These are phyloP conservation scores for Marsdenia floribunda DNA, from an alignment of 257 asterid genomes.

Conservation along the genomic window DNA sequence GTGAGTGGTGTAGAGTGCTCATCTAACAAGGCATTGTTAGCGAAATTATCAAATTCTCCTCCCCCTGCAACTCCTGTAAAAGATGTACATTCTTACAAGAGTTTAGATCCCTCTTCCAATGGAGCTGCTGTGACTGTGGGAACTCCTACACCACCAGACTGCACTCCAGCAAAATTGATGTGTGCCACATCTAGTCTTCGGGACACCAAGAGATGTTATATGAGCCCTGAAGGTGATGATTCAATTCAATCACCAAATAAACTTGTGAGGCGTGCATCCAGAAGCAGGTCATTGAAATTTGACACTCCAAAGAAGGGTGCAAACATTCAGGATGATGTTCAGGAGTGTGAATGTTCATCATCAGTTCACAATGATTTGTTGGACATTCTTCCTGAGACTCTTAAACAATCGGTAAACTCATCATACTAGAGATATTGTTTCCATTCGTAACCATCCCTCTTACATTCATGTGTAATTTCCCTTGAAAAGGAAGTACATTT, in stretches of 20 bases:
- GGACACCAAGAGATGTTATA: constrained; percentile 58
- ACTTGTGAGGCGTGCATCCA: constrained; percentile 58
- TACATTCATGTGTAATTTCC: background rate
- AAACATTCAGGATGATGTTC: constrained; percentile 25
- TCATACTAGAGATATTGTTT: background rate
- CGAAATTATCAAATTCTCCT: constrained; percentile 9
- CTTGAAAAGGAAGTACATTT: background rate
- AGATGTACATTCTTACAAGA: constrained; percentile 16
- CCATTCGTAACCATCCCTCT: background rate
- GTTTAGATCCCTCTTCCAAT: constrained; percentile 19
- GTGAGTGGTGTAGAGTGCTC: constrained; percentile 3
- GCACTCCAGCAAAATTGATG: constrained; percentile 58
- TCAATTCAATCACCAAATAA: constrained; percentile 39
- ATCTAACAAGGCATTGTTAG: no score
- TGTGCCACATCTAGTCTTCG: constrained; percentile 53
- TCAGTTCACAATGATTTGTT: constrained; percentile 27
- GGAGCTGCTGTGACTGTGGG: constrained; percentile 24
- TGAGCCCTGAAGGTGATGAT: constrained; percentile 66
- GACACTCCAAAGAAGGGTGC: constrained; percentile 64
- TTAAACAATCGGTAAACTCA: constrained; percentile 58
- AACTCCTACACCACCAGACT: constrained; percentile 46
- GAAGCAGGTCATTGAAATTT: constrained; percentile 60
- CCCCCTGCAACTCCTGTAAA: constrained; percentile 54
- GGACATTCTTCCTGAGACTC: constrained; percentile 53
- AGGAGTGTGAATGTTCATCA: constrained; percentile 20